Evolutionary conservation across 345 rosid genomes (phyloP).

Genomic region (Stellera chamaejasme): DNA sequence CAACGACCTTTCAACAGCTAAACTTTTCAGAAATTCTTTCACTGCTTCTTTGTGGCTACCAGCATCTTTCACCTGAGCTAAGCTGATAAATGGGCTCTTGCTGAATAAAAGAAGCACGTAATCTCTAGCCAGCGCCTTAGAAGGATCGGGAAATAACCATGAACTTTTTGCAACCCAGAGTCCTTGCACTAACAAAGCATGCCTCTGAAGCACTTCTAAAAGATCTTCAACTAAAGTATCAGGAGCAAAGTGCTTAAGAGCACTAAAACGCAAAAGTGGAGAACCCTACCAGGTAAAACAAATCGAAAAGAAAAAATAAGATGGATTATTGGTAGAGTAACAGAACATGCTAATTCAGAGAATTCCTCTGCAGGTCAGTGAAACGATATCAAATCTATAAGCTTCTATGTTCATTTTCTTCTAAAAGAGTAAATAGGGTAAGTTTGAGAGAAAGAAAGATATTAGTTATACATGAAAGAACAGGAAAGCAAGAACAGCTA

Average conservation of each 20-base stretch:
- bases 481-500: too few species aligned
- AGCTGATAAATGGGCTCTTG: slow-evolving; percentile 26
- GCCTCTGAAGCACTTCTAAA: slow-evolving; percentile 38
- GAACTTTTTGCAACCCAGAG: slow-evolving; percentile 63
- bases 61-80: slow-evolving; percentile 15
- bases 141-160: slow-evolving; percentile 17
- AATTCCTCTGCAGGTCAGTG: too few species aligned
- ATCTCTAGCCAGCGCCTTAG: slow-evolving; percentile 8
- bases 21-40: slow-evolving; percentile 23
- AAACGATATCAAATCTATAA: too few species aligned
- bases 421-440: too few species aligned
- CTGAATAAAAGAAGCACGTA: slow-evolving; percentile 18
- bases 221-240: slow-evolving; percentile 43
- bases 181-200: slow-evolving; percentile 78
- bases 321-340: too few species aligned
- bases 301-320: too few species aligned
- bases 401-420: too few species aligned
- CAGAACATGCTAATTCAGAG: too few species aligned
- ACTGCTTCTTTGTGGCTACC: slow-evolving; percentile 21
- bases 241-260: slow-evolving; percentile 55
- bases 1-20: slow-evolving; percentile 43
- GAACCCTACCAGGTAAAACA: slow-evolving; percentile 26
- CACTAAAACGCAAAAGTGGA: slow-evolving; percentile 42
- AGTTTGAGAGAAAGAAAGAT: too few species aligned
- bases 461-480: too few species aligned